Evolutionary conservation across 306 rosid genomes (phyloP).

Genomic region (Pachyrhizus erosus): DNA sequence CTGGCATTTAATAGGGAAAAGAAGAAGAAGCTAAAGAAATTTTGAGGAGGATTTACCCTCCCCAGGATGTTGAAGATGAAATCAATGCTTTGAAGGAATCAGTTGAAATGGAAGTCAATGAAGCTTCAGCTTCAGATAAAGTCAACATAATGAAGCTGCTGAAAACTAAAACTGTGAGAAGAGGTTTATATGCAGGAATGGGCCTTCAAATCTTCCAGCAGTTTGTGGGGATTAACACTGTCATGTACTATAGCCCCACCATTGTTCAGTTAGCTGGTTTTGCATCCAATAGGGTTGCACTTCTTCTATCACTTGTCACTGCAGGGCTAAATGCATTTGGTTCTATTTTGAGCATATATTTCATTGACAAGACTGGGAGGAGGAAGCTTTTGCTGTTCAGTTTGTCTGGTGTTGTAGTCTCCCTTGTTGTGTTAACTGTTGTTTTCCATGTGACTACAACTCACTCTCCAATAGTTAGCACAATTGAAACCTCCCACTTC

Average conservation of each 20-base stretch:
- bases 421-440: slow-evolving; percentile 62
- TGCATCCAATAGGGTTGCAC: slow-evolving; percentile 62
- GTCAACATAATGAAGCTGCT: slow-evolving; percentile 46
- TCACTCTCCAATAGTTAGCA: slow-evolving; percentile 56
- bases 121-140: slow-evolving; percentile 42
- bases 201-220: slow-evolving; percentile 77
- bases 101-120: slow-evolving; percentile 51
- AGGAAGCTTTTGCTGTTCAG: slow-evolving; percentile 57
- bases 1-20: slow-evolving; percentile 47
- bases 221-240: slow-evolving; percentile 69
- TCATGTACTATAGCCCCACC: slow-evolving; percentile 72
- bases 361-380: slow-evolving; percentile 67
- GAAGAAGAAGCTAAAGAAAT: slow-evolving; percentile 59
- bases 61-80: slow-evolving; percentile 56
- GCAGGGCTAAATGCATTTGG: slow-evolving; percentile 67
- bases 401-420: slow-evolving; percentile 55
- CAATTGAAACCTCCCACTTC: slow-evolving; percentile 43
- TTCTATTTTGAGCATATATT: slow-evolving; percentile 64
- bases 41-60: slow-evolving; percentile 57
- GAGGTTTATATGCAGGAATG: slow-evolving; percentile 65
- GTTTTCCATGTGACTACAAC: slow-evolving; percentile 59
- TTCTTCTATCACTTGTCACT: slow-evolving; percentile 61
- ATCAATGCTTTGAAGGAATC: slow-evolving; percentile 61
- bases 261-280: slow-evolving; percentile 68
- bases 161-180: slow-evolving; percentile 61